Evolutionary conservation across 805 yeast species (phyloP), one percentile per base, ranked within the genome.

Genomic region (Candida ulmi): DNA sequence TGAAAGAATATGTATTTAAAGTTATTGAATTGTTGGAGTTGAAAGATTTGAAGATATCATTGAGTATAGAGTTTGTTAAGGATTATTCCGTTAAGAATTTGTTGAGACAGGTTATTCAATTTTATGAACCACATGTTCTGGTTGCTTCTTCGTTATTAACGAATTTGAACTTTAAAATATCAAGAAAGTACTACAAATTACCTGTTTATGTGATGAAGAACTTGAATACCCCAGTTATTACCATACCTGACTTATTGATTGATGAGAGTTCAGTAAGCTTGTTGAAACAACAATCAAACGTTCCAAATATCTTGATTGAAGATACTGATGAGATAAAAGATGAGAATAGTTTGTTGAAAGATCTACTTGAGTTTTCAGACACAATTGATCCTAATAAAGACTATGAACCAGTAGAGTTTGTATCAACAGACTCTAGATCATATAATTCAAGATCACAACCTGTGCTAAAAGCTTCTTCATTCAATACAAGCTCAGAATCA

Each of bases 11-110:
- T 25, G 30, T 52, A 19, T 43, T 47, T 18, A 38, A 37, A 23
- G 18, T 37, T 8, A 37, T 53, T 35, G 37, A 46, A 24, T 19
- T 37, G 2, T 37, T 40, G 9, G 36, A 42, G 2, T 47, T 35
- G 24, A 15, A 30, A 7, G 46, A 47, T 21, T 30, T 54, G 9
- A 50, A 45, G 31, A 43, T 55, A 15, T 39, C 51, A 2, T 26
- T 55, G 11, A 51, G 51, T 5, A 39, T 55, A 12, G 60, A 55
- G 33, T 40, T 55, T 21, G 54, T 52, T n/a, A 54, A 43, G 28
- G 50, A 47, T 30, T 16, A 32, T 16, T 35, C 35, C 4, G 44
- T 49, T 12, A 40, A 41, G 8, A 28, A 35, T 11, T 13, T 51
- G 5, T 25, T 55, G 17, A 46, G 41, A 16, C 47, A 47, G 18